Base-by-base conservation (phyloP, 306 rosid species). In the Dryas drummondii region DNA sequence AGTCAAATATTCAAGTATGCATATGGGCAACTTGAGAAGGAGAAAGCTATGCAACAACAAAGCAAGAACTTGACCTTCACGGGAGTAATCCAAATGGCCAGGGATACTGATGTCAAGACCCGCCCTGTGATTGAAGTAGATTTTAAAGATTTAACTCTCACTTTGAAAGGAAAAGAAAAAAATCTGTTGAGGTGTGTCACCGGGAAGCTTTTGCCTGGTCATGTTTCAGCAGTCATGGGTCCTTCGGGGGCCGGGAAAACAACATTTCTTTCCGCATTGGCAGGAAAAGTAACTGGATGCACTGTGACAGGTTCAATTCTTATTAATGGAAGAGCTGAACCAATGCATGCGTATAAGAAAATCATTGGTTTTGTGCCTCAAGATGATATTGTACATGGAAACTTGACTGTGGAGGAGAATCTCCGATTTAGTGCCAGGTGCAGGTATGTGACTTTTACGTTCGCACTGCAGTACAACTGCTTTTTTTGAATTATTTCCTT, bases 241-340 rank as follows among this genome's bases (percentile, higher is more conserved):
- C 97, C 97, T 81, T 91, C 94, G 4, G 97, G 97, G 68, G 94
- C 92, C 48, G 97, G 97, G 41, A 91, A 91, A 84, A 91, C 97
- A n/a, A 91, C 97, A 47, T 91, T 89, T 83, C 97, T 91, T 50
- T 84, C 94, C 19, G 91, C 97, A 75, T 81, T 89, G 82, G 84
- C 94, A 1, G 97, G 97, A 70, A 91, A 91, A 76, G 78, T 83
- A 71, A 78, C 86, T 71, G 94, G 94, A 40, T 89, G 92, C 86
- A 83, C 83, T 12, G 69, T 84, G 71, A 79, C 81, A 19, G 97
- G 97, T 45, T 89, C 86, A 81, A 82, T 89, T 76, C 74, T 89
- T 55, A 81, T 91, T 32, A 91, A 89, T 80, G 97, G 97, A 80
- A 89, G 80, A 79, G 16, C 66, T 1, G 92, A 89, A 79, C 88